phyloP scores from a whole-genome alignment of 1,139 yeast genomes.

The Yamadazyma sp. region DNA sequence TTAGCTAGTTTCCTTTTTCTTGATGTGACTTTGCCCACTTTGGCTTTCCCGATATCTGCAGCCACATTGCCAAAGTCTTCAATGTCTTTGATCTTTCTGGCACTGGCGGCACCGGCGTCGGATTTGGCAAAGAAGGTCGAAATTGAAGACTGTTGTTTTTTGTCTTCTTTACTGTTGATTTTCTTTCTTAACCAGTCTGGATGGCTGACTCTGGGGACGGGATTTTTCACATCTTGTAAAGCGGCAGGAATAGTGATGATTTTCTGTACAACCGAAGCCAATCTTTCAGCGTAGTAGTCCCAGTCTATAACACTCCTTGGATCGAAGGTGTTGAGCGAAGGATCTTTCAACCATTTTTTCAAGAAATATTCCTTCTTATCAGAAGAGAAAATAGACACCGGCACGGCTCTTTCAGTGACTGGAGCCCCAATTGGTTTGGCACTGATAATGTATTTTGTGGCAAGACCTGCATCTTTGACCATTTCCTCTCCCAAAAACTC shows the following conservation, averaged over 20 bases:
- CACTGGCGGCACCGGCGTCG: constrained; percentile 28
- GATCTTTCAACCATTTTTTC: constrained; percentile 85
- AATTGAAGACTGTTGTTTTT: constrained; percentile 69
- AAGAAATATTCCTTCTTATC: constrained; percentile 65
- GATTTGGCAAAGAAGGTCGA: constrained; percentile 54
- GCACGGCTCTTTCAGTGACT: constrained; percentile 94
- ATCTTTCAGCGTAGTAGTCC: constrained; percentile 87
- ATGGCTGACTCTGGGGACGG: constrained; percentile 91
- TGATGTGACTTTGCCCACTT: constrained; percentile 53
- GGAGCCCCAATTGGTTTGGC: constrained; percentile 83
- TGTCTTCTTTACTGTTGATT: constrained; percentile 60
- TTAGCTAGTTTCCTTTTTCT: constrained; percentile 33
- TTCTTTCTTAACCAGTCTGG: constrained; percentile 88
- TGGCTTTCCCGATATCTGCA: constrained; percentile 26
- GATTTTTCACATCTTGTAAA: constrained; percentile 82
- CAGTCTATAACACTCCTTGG: constrained; percentile 91
- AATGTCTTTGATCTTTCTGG: constrained; percentile 55
- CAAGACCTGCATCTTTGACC: constrained; percentile 96
- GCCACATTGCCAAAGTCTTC: constrained; percentile 65
- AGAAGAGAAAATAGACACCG: constrained; percentile 92
- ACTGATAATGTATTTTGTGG: constrained; percentile 91
- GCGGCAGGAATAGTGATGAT: constrained; percentile 98
- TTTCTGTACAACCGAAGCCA: constrained; percentile 91
- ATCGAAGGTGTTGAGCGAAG: constrained; percentile 76
- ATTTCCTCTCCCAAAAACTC: constrained; percentile 96